Percentiles rank a stretch among this genome's conserved stretches.
Conservation (phyloP, 2,329 filamentous ascomycete species). For the Talaromyces sp. region DNA sequence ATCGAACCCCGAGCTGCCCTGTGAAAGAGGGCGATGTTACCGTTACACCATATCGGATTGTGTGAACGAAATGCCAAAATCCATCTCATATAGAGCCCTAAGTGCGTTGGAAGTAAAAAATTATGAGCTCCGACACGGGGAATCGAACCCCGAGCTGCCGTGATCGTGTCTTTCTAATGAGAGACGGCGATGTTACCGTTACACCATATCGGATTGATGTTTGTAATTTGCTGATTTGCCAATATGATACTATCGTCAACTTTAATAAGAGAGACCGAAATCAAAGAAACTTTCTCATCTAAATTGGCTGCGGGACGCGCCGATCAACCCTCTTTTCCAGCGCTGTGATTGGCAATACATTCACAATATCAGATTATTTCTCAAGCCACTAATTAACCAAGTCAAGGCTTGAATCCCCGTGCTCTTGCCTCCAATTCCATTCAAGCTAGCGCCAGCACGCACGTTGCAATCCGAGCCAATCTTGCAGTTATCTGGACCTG, state of each 20-base stretch:
- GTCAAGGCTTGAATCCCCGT: neutral
- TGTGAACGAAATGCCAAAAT: neutral
- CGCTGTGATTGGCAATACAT: neutral
- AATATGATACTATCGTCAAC: too few species aligned
- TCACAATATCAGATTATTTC: neutral
- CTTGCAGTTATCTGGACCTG: neutral
- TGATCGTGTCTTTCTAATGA: neutral
- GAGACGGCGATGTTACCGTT: neutral
- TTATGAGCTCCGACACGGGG: neutral
- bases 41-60: slow-evolving; percentile 12
- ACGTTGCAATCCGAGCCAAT: neutral
- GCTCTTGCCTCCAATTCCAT: neutral
- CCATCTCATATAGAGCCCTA: too few species aligned
- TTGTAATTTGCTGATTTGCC: too few species aligned
- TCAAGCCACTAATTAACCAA: neutral
- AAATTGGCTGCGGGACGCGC: neutral
- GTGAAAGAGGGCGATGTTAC: slow-evolving; percentile 12
- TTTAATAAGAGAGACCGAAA: too few species aligned
- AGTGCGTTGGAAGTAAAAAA: neutral
- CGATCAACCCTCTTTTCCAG: neutral
- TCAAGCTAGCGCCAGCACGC: neutral
- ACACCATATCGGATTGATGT: neutral
- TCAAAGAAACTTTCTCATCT: neutral
- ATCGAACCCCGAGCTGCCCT: slow-evolving; percentile 13
- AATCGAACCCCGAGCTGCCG: neutral